Conservation (phyloP, 225 moss, liverwort and hornwort species). For the Climacium dendroides region DNA sequence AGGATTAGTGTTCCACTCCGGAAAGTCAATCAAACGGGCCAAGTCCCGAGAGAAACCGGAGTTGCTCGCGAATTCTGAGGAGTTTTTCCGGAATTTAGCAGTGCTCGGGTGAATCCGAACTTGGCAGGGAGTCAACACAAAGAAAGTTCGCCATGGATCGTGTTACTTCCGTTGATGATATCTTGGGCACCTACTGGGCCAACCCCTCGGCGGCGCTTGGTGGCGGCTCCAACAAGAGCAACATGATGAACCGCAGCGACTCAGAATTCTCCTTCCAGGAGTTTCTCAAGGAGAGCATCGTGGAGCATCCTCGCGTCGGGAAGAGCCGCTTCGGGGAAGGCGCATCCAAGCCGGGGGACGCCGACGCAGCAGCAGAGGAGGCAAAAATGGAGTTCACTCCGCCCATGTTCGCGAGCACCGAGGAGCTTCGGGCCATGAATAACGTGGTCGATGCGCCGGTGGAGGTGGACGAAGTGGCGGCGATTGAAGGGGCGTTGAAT, state of each 20-base stretch:
- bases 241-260: conserved; percentile 72
- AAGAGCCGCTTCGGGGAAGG: conserved; percentile 16
- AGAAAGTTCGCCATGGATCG: background rate
- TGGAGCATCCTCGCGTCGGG: background rate
- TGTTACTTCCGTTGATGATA: conserved; percentile 30
- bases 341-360: background rate
- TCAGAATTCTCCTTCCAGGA: conserved; percentile 89
- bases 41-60: conserved; percentile 31
- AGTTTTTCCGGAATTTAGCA: background rate
- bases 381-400: background rate
- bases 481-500: conserved; percentile 54
- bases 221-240: background rate
- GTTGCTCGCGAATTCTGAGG: background rate
- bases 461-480: conserved; percentile 17
- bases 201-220: background rate
- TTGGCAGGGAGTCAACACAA: background rate
- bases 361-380: background rate
- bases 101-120: background rate
- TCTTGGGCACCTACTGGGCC: conserved; percentile 38
- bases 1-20: conserved; percentile 40
- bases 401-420: conserved; percentile 33
- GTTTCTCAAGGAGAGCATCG: conserved; percentile 50
- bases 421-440: conserved; percentile 43
- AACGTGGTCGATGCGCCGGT: conserved; percentile 17
- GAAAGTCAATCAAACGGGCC: conserved; percentile 24